These are phyloP conservation scores for Odonthalia washingtoniensis DNA, from an alignment of 31 red algal genomes.

Conservation along the genomic window DNA sequence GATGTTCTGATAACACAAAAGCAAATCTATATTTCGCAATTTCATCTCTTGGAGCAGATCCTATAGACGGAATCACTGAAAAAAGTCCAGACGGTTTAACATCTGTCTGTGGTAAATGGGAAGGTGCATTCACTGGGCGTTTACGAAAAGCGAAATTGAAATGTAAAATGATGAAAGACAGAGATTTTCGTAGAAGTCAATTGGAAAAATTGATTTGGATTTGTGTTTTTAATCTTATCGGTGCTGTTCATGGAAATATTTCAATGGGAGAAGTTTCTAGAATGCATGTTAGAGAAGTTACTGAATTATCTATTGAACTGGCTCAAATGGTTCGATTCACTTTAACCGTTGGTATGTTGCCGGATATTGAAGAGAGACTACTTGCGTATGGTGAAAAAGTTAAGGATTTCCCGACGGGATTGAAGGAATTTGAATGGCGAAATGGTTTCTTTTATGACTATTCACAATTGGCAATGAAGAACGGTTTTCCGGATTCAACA, in stretches of 20 bases:
- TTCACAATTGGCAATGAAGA: conserved; percentile 77
- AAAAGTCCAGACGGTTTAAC: conserved; percentile 83
- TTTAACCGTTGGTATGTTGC: conserved; percentile 76
- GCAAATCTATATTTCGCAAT: conserved; percentile 92
- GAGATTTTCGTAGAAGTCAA: conserved; percentile 80
- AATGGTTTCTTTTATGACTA: conserved; percentile 96
- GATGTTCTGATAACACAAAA: conserved; percentile 67
- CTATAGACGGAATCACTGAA: conserved; percentile 94
- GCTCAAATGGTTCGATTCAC: conserved; percentile 80
- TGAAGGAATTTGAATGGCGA: conserved; percentile 98
- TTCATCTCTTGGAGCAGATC: conserved; percentile 65
- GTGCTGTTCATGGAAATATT: conserved; percentile 81
- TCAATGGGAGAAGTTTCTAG: conserved; percentile 80
- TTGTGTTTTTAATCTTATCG: conserved; percentile 79
- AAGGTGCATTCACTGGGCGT: conserved; percentile 80
- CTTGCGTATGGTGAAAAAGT: conserved; percentile 77
- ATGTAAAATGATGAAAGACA: conserved; percentile 86
- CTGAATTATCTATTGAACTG: conserved; percentile 83
- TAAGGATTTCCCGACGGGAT: conserved; percentile 86
- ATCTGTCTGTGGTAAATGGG: conserved; percentile 91
- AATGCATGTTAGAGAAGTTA: conserved; percentile 68
- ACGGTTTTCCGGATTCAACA: conserved; percentile 81
- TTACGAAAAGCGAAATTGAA: conserved; percentile 65
- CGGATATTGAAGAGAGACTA: conserved; percentile 75
- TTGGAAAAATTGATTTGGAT: conserved; percentile 99